Evolutionary conservation across 164 flowering plant species (phyloP).

Genomic region (Malania oleifera): DNA sequence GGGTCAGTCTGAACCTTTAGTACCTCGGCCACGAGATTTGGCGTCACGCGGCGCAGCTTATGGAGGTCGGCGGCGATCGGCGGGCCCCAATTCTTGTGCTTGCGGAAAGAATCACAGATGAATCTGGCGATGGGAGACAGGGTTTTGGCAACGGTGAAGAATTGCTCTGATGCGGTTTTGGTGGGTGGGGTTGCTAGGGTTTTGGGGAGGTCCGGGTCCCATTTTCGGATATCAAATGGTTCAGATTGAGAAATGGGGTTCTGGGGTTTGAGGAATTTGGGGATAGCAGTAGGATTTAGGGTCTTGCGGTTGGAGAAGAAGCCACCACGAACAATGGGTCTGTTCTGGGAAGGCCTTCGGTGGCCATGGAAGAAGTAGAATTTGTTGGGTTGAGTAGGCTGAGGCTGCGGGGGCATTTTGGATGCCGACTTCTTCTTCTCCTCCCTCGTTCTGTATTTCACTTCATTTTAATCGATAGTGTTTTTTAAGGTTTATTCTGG

Average conservation of each 20-base stretch:
- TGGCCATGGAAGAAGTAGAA: slow-evolving; percentile 82
- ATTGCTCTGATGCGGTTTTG: slow-evolving; percentile 37
- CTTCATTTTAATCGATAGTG: too few relatives aligned
- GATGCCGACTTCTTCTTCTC: neutral
- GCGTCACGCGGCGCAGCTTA: slow-evolving; percentile 84
- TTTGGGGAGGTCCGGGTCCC: slow-evolving; percentile 58
- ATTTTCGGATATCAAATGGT: slow-evolving; percentile 46
- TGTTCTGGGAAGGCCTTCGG: slow-evolving; percentile 73
- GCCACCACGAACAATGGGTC: slow-evolving; percentile 78
- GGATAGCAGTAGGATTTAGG: slow-evolving; percentile 16
- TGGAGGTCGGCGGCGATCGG: slow-evolving; percentile 49
- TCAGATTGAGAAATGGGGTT: slow-evolving; percentile 6
- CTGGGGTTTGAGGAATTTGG: slow-evolving; percentile 10
- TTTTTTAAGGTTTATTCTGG: too few relatives aligned
- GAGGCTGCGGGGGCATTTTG: slow-evolving; percentile 45
- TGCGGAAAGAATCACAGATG: slow-evolving; percentile 78
- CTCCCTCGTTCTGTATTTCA: too few relatives aligned
- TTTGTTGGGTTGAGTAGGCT: slow-evolving; percentile 32
- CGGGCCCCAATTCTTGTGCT: slow-evolving; percentile 63
- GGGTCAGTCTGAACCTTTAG: slow-evolving; percentile 65
- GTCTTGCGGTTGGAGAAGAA: slow-evolving; percentile 70
- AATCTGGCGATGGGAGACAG: slow-evolving; percentile 89
- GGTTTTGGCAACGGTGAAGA: slow-evolving; percentile 38
- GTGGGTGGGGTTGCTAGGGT: slow-evolving; percentile 16
- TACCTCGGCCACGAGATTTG: slow-evolving; percentile 73